These are phyloP conservation scores for Heritiera fomes DNA, from an alignment of 345 rosid genomes.

Conservation along the genomic window DNA sequence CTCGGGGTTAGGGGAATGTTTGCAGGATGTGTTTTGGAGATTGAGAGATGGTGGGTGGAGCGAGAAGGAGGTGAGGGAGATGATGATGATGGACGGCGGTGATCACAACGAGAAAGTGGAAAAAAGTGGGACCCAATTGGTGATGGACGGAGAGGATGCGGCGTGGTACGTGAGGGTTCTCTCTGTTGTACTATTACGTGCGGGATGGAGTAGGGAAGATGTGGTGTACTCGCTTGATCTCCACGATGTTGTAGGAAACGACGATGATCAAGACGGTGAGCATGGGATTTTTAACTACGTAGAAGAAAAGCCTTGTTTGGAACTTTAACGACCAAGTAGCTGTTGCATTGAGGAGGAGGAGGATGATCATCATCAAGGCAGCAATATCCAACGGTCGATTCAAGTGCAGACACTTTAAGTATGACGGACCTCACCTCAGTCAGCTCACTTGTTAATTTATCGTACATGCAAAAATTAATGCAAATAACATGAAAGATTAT, in stretches of 20 bases:
- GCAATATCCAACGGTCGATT: background rate
- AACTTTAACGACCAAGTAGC: background rate
- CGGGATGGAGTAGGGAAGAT: conserved; percentile 63
- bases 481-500: too few species aligned
- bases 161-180: conserved; percentile 30
- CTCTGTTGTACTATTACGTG: conserved; percentile 41
- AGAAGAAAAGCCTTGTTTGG: background rate
- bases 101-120: conserved; percentile 19
- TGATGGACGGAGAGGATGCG: conserved; percentile 21
- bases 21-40: conserved; percentile 71
- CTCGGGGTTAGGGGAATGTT: conserved; percentile 36
- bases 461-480: background rate
- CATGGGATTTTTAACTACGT: background rate
- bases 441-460: background rate
- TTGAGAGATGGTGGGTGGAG: conserved; percentile 82
- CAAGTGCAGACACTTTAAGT: background rate
- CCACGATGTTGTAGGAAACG: conserved; percentile 9
- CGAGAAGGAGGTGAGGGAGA: conserved; percentile 75
- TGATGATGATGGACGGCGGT: conserved; percentile 58
- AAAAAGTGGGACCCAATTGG: background rate
- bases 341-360: background rate
- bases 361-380: background rate
- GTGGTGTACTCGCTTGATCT: conserved; percentile 59
- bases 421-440: background rate
- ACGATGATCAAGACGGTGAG: background rate